These are phyloP conservation scores for Phytophthora tentaculata DNA, from an alignment of 352 stramenopile genomes.

Conservation along the genomic window DNA sequence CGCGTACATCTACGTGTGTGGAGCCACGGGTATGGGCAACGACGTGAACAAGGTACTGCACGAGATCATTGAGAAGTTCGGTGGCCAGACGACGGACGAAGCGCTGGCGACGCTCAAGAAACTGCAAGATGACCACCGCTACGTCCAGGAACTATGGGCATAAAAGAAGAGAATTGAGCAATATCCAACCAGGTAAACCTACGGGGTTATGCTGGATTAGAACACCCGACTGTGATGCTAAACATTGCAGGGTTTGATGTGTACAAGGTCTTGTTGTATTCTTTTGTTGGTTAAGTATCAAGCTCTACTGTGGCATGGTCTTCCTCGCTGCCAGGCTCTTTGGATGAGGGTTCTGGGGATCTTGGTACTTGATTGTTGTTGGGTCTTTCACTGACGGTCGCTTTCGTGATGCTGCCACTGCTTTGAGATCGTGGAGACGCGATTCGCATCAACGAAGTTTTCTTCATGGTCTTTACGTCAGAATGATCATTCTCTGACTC, in stretches of 20 bases:
- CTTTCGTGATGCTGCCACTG: slow-evolving; percentile 24
- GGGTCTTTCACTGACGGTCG: slow-evolving; percentile 5
- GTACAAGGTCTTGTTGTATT: slow-evolving; percentile 13
- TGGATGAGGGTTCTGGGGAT: slow-evolving; percentile 5
- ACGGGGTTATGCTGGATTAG: slow-evolving; percentile 28
- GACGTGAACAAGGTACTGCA: slow-evolving; percentile 95
- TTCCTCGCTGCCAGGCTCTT: slow-evolving; percentile 24
- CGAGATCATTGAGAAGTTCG: slow-evolving; percentile 79
- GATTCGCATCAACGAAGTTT: slow-evolving; percentile 17
- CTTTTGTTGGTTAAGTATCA: no score
- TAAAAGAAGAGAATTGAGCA: slow-evolving; percentile 30
- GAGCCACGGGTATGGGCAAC: slow-evolving; percentile 96
- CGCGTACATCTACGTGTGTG: slow-evolving; percentile 98
- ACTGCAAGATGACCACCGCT: slow-evolving; percentile 89
- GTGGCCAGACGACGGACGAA: slow-evolving; percentile 54
- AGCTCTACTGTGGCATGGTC: no score
- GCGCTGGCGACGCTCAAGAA: slow-evolving; percentile 89
- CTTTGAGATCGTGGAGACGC: slow-evolving; percentile 26
- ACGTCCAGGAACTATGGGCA: slow-evolving; percentile 97
- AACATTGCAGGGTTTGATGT: slow-evolving; percentile 37
- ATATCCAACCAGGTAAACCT: slow-evolving; percentile 2
- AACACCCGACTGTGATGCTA: slow-evolving; percentile 23
- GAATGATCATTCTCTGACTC: slow-evolving; percentile 9
- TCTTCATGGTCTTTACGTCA: slow-evolving; percentile 35
- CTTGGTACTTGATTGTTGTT: slow-evolving; percentile 23